Evolutionary conservation across 768 basidiomycete species (phyloP).

Genomic region (Naganishia onofrii): DNA sequence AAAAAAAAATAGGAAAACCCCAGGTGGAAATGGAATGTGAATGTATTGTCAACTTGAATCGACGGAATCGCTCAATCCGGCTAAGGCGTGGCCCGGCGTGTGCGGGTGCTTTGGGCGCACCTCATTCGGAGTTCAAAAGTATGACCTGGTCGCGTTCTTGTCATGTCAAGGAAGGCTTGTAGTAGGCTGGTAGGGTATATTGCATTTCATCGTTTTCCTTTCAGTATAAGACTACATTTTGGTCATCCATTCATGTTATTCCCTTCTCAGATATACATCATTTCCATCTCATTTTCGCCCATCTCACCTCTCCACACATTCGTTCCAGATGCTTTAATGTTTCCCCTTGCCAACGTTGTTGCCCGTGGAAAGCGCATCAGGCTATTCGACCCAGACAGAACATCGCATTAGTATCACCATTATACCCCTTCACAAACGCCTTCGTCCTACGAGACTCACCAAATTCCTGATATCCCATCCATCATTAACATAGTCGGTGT

Average conservation of each 20-base stretch:
- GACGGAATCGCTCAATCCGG: conserved; percentile 8
- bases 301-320: too few relatives aligned
- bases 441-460: background rate
- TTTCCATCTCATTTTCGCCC: too few relatives aligned
- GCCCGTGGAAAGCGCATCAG: conserved; percentile 19
- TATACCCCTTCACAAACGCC: background rate
- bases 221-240: too few relatives aligned
- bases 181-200: too few relatives aligned
- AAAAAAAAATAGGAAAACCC: background rate
- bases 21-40: background rate
- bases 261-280: too few relatives aligned
- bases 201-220: too few relatives aligned
- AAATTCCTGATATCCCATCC: conserved; percentile 63
- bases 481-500: conserved; percentile 52
- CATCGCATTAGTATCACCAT: background rate
- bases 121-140: background rate
- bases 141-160: too few relatives aligned
- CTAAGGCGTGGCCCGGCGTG: background rate
- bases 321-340: too few relatives aligned
- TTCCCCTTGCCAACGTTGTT: conserved; percentile 1
- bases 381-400: background rate
- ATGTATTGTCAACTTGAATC: background rate
- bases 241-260: too few relatives aligned
- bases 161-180: too few relatives aligned
- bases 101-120: background rate